phyloP scores from a whole-genome alignment of 2,329 filamentous ascomycete genomes.

The Diplodia intermedia region DNA sequence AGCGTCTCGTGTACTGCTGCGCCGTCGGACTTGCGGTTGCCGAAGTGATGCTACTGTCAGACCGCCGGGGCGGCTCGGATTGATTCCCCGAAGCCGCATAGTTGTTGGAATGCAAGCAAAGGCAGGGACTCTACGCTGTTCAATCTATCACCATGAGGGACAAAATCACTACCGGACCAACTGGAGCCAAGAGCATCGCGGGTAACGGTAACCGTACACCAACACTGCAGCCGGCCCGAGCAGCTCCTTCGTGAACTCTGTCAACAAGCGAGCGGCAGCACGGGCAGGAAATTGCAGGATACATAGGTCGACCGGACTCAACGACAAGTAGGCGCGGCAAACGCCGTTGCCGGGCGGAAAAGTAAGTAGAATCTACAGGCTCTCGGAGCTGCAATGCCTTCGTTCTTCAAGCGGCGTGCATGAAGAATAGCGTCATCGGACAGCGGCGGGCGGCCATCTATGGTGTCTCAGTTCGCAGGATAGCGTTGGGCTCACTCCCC shows the following conservation, averaged over 20 bases:
- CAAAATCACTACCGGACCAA: background rate
- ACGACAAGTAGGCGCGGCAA: slow-evolving; percentile 12
- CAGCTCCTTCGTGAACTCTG: background rate
- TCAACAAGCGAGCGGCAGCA: background rate
- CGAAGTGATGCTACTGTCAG: slow-evolving; percentile 14
- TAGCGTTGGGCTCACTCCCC: background rate
- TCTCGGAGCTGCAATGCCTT: slow-evolving; percentile 8
- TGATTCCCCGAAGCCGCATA: background rate
- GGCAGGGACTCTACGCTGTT: background rate
- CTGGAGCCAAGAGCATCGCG: slow-evolving; percentile 10
- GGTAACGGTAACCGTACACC: slow-evolving; percentile 8
- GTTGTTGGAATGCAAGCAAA: background rate
- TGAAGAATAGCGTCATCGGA: slow-evolving; percentile 28
- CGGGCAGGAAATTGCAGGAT: slow-evolving; percentile 10
- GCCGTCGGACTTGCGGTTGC: slow-evolving; percentile 6
- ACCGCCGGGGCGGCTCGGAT: slow-evolving; percentile 7
- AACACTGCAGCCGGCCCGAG: background rate
- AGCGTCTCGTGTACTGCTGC: slow-evolving; percentile 4
- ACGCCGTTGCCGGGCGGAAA: slow-evolving; percentile 4
- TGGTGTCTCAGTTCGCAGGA: slow-evolving; percentile 17
- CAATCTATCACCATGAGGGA: slow-evolving; percentile 3
- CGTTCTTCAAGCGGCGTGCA: slow-evolving; percentile 21
- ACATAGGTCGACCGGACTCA: background rate
- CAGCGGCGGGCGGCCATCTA: background rate
- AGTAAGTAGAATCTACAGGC: background rate